Percentiles rank a stretch among this genome's conserved stretches.
Conservation (phyloP, 179 eudicot species). For the Silene noctiflora region DNA sequence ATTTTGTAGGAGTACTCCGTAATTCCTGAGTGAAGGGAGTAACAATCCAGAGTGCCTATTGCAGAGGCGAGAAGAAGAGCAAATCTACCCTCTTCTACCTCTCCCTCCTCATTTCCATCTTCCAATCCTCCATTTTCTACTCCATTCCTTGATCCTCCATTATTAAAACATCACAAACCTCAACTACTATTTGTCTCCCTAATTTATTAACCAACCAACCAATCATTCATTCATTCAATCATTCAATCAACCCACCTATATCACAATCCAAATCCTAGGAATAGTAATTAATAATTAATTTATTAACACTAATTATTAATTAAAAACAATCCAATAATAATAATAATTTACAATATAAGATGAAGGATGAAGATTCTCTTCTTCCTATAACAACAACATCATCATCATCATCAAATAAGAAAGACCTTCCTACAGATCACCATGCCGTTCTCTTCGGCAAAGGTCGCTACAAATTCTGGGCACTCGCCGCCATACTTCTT, state of each 20-base stretch:
- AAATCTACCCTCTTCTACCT: too few relatives aligned
- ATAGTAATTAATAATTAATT: neutral
- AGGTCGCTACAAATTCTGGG: slow-evolving; percentile 85
- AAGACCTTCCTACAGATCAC: slow-evolving; percentile 19
- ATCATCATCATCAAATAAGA: slow-evolving; percentile 22
- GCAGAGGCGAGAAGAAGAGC: too few relatives aligned
- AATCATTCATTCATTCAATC: neutral
- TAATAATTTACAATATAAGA: slow-evolving; percentile 14
- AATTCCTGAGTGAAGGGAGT: too few relatives aligned
- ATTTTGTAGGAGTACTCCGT: too few relatives aligned
- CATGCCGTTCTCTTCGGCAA: slow-evolving; percentile 35
- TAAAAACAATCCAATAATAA: too few relatives aligned
- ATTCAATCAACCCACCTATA: neutral
- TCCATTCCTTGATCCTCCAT: neutral
- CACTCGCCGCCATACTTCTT: slow-evolving; percentile 65
- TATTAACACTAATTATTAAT: too few relatives aligned
- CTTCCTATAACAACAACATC: slow-evolving; percentile 47
- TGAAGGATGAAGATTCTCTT: slow-evolving; percentile 52
- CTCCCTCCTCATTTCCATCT: too few relatives aligned
- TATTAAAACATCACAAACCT: neutral
- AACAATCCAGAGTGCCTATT: too few relatives aligned
- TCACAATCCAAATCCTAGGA: neutral
- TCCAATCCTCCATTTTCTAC: too few relatives aligned
- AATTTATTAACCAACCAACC: neutral
- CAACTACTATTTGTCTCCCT: too few relatives aligned